These are phyloP conservation scores for Marchantia paleacea DNA, from an alignment of 225 moss, liverwort and hornwort genomes.

Conservation along the genomic window DNA sequence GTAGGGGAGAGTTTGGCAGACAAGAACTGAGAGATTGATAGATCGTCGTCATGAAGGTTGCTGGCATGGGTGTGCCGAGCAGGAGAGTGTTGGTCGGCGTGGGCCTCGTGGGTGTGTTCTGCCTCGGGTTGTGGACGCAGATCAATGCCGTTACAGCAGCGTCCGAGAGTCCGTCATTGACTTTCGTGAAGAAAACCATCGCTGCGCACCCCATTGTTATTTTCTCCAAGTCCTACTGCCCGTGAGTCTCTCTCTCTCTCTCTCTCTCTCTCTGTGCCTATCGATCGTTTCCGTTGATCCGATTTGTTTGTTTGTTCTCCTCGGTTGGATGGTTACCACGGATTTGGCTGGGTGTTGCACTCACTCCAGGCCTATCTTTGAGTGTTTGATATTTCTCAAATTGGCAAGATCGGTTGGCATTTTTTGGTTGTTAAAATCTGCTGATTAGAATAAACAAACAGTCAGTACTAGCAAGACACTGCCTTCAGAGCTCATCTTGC, in stretches of 20 bases:
- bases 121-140: conserved; percentile 20
- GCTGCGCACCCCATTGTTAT: conserved; percentile 66
- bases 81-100: conserved; percentile 21
- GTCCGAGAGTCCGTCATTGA: conserved; percentile 25
- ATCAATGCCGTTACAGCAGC: conserved; percentile 13
- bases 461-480: too few species aligned
- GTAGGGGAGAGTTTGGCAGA: not conserved
- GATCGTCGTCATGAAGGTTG: not conserved
- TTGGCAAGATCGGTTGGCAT: not conserved
- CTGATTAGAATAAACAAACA: too few species aligned
- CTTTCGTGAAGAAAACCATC: conserved; percentile 70
- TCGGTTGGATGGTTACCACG: too few species aligned
- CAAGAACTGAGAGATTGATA: not conserved
- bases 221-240: conserved; percentile 98
- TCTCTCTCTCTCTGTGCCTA: not conserved
- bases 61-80: conserved; percentile 6
- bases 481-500: too few species aligned
- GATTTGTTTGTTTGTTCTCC: not conserved
- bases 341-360: too few species aligned
- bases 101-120: conserved; percentile 26
- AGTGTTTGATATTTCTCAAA: not conserved
- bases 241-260: conserved; percentile 42
- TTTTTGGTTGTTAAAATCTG: too few species aligned
- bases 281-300: not conserved
- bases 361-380: not conserved